Base-by-base conservation (phyloP, 1,284 basidiomycete species). In the Ustilago shanxiensis region DNA sequence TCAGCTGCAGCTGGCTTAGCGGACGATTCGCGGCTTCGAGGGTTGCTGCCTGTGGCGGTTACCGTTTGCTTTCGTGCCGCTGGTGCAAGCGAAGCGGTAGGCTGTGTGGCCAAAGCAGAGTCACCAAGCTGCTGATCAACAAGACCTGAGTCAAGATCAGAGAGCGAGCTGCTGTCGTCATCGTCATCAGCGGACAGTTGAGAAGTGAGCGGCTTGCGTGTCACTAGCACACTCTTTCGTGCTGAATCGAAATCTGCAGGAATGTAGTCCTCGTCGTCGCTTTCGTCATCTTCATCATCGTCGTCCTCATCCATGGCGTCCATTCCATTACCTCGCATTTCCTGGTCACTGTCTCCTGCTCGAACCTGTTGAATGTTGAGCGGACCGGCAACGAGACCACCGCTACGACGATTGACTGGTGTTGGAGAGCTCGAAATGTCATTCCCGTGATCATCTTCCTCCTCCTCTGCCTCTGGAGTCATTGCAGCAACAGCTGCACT, bases 251-350 rank as follows among this genome's bases (percentile, higher is more conserved):
- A 50, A 9, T 62, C 60, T 10, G 67, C 60, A 37, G 76, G 66
- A 4, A 77, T 49, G 20, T 76, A 70, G 45, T 79, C 72, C 22
- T 79, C 72, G 20, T 72, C 74, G 22, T 72, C 69, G 44, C 66
- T 72, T 53, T 77, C 70, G 45, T 77, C 71, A 37, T 75, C 72
- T 26, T 73, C 67, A 9, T 62, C 61, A 20, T 72, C 69, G 14
- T 63, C 62, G 16, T 66, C 55, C 13, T 70, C 65, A 24, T 72
- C 69, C 52, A 67, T 22, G 5, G 18, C 45, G 16, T 39, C 60
- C 2, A 54, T 37, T n/a, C 50, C 69, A 18, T 63, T 53, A 31
- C 39, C 60, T 16, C 31, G 45, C 5, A 51, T 39, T 33, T 72
- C 70, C 24, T 72, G 59, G 22, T 79, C 77, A 53, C 72, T 79